Conservation (phyloP, 2,329 filamentous ascomycete species). For the Volutella citrinella region DNA sequence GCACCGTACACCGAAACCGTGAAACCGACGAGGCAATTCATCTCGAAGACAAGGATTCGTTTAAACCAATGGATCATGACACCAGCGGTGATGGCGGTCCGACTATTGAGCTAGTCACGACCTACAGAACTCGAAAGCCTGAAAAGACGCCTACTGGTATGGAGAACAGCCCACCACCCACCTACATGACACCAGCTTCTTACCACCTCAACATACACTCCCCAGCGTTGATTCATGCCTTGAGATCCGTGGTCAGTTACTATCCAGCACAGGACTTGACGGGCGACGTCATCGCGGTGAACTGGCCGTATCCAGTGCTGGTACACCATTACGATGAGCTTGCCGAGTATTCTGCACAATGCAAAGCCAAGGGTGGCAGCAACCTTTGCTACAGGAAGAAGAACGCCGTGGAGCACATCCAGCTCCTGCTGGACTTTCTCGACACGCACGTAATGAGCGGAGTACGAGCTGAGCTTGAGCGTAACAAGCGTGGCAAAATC, state of each 20-base stretch:
- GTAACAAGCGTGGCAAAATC: background rate
- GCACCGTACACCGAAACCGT: conserved; percentile 13
- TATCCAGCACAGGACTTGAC: conserved; percentile 23
- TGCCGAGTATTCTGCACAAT: conserved; percentile 8
- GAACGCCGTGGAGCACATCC: background rate
- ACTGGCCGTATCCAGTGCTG: conserved; percentile 21
- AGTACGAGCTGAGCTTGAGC: conserved; percentile 2
- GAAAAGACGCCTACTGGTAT: background rate
- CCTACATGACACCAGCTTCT: conserved; percentile 2
- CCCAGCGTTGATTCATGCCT: conserved; percentile 18
- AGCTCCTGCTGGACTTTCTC: conserved; percentile 1
- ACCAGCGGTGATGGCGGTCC: background rate
- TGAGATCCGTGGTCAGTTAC: conserved; percentile 25
- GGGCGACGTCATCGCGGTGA: conserved; percentile 13
- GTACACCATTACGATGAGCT: conserved; percentile 28
- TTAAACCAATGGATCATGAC: background rate
- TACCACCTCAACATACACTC: conserved; percentile 21
- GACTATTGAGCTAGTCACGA: conserved; percentile 8
- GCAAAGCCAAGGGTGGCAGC: too few species aligned
- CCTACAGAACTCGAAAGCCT: background rate
- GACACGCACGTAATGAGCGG: conserved; percentile 4
- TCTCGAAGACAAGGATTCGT: background rate
- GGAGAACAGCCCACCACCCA: background rate
- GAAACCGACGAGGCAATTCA: conserved; percentile 10
- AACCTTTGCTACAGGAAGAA: conserved; percentile 2